Evolutionary conservation across 2,329 filamentous ascomycete genomes (phyloP), one percentile per base, ranked within the genome.

Genomic region (Aspergillus sp.): DNA sequence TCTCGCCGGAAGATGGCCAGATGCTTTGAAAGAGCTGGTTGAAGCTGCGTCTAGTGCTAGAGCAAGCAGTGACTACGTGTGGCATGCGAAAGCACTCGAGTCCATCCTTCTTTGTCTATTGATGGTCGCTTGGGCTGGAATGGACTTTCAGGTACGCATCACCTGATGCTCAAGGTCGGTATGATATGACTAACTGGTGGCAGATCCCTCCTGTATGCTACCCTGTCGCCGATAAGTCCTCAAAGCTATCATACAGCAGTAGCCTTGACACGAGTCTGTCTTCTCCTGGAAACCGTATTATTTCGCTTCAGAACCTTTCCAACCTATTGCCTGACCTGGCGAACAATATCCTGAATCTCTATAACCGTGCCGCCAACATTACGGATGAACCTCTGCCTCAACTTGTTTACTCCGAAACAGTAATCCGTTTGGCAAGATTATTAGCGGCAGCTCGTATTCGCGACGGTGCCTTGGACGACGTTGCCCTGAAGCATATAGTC

Each of bases 81-180:
- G 95, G 94, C 92, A 97, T 77, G 95, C 91, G 17, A 98, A 98
- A 77, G 93, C 92, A 1, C 82, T 99, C 19, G 96, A 99, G 73
- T 87, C 93, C 27, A 91, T 96, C 62, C 80, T 95, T 50, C 83
- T 96, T 25, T 92, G 90, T 70, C 83, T 98, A 66, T 72, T 98
- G 42, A 85, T 98, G 68, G 86, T 96, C 63, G 90, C 88, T 30
- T 96, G 92, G 90, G 86, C 89, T 38, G 90, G 88, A 3, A 82
- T 94, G 69, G 90, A 95, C 70, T 98, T 98, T 56, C 75, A 78
- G 69, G 76, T 77, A 66, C 54, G 66, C 59, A n/a, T 52, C 30
- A n/a, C 50, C 30, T 13, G 13, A 30, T 23, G 30, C 41, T 51
- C 36, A 25, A 15, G 27, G 27, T 47, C 17, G 25, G 17, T 61